These are phyloP conservation scores for Thermoascus crustaceus DNA, from an alignment of 2,329 filamentous ascomycete species.

Conservation along the genomic window DNA sequence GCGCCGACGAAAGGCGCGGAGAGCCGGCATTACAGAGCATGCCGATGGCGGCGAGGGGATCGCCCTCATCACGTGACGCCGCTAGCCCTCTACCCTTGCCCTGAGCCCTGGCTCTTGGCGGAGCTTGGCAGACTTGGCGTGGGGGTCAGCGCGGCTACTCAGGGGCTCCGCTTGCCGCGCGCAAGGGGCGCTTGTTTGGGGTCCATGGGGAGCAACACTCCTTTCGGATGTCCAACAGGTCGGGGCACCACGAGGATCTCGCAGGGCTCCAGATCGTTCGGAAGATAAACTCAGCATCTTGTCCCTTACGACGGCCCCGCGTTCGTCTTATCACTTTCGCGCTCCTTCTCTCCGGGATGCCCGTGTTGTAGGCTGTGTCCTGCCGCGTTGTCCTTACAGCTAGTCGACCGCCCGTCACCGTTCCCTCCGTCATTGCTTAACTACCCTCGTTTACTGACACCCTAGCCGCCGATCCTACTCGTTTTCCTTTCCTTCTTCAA, in stretches of 20 bases:
- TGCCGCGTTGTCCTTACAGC: neutral
- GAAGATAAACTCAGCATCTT: slow-evolving; percentile 4
- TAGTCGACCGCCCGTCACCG: neutral
- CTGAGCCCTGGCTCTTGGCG: neutral
- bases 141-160: neutral
- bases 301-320: neutral
- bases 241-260: slow-evolving; percentile 20
- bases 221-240: slow-evolving; percentile 23
- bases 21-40: neutral
- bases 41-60: neutral
- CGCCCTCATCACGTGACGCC: neutral
- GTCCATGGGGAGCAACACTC: slow-evolving; percentile 18
- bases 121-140: neutral
- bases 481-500: neutral
- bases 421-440: neutral
- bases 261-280: slow-evolving; percentile 1
- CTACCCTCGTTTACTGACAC: neutral
- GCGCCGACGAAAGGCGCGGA: neutral
- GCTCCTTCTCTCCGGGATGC: neutral
- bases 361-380: neutral
- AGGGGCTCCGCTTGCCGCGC: slow-evolving; percentile 22
- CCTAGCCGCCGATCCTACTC: neutral
- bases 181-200: slow-evolving; percentile 31
- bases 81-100: neutral
- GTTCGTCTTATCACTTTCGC: neutral